phyloP scores from a whole-genome alignment of 192 early-diverging fungal species.

The Backusella circina region DNA sequence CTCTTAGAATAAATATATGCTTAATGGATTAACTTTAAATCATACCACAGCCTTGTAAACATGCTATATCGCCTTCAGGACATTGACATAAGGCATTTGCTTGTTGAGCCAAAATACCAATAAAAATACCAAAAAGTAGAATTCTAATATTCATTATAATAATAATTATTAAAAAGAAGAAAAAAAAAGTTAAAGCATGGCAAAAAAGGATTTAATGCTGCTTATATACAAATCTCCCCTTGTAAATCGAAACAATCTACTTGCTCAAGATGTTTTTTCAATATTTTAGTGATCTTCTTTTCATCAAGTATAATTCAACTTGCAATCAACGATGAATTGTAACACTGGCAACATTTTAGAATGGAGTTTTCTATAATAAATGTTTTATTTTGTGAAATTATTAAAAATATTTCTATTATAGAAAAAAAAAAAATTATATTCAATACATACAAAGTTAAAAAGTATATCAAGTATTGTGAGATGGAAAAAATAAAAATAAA shows the following conservation, averaged over 20 bases:
- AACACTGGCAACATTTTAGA: neutral
- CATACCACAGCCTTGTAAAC: conserved; percentile 10
- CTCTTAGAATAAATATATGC: neutral
- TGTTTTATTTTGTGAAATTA: too few species aligned
- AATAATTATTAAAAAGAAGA: neutral
- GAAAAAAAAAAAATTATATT: too few species aligned
- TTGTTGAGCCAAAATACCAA: neutral
- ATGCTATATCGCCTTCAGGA: neutral
- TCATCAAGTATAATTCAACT: neutral
- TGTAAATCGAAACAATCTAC: neutral
- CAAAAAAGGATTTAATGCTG: neutral
- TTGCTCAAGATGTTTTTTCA: neutral
- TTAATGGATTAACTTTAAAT: neutral
- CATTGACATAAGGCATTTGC: conserved; percentile 2
- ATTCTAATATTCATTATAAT: conserved; percentile 4
- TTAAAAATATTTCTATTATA: too few species aligned
- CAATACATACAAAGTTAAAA: too few species aligned
- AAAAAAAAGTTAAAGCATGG: neutral
- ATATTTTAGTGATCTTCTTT: neutral
- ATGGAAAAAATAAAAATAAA: neutral
- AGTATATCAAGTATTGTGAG: too few species aligned
- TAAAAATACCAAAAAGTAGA: neutral
- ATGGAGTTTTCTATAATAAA: neutral
- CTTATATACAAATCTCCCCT: neutral
- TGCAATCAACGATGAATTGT: neutral